Conservation (phyloP, 2,329 filamentous ascomycete genomes). For the Aspergillus melleus region DNA sequence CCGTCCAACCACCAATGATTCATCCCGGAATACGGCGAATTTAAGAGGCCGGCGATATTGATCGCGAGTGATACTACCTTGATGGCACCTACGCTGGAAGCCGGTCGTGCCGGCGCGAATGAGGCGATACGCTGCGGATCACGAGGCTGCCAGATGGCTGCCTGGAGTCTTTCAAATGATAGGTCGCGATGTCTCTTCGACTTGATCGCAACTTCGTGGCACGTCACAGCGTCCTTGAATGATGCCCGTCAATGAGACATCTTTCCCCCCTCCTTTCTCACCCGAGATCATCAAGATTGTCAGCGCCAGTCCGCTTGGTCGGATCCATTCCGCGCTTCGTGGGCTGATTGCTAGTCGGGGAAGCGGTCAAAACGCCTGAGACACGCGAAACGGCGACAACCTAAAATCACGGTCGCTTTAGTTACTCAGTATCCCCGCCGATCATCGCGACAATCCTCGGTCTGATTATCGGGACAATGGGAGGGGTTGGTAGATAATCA, state of each 20-base stretch:
- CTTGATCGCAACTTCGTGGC: constrained; percentile 5
- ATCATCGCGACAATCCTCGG: constrained; percentile 6
- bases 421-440: neutral
- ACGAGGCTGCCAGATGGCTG: neutral
- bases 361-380: constrained; percentile 11
- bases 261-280: constrained; percentile 13
- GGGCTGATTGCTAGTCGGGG: constrained; percentile 5
- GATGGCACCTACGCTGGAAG: neutral
- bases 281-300: constrained; percentile 24
- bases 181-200: neutral
- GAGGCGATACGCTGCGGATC: neutral
- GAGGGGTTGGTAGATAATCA: neutral
- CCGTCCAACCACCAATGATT: neutral
- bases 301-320: constrained; percentile 16
- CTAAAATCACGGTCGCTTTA: constrained; percentile 3
- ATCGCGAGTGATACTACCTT: neutral
- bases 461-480: neutral
- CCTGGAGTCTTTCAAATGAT: neutral
- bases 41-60: neutral
- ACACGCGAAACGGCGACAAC: constrained; percentile 18
- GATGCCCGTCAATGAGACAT: constrained; percentile 6
- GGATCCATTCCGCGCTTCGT: constrained; percentile 9
- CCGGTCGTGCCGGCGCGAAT: neutral
- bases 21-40: neutral
- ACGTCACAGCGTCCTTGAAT: constrained; percentile 13